phyloP scores from a whole-genome alignment of 2,329 filamentous ascomycete genomes.

The Ophiostoma novo-ulmi region DNA sequence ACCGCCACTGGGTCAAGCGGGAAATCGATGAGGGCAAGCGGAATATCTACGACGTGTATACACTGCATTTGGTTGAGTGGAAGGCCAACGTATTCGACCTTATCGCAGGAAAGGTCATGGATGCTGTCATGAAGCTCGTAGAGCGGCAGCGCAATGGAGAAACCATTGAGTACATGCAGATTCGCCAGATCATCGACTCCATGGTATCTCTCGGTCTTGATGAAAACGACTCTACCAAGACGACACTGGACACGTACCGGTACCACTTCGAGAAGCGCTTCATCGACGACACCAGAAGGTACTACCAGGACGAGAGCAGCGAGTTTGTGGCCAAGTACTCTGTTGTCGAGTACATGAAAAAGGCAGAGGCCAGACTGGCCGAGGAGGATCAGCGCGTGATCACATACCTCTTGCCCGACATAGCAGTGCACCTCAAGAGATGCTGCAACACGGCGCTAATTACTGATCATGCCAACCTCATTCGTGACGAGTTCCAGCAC shows the following conservation, averaged over 20 bases:
- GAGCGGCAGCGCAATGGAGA: slow-evolving; percentile 97
- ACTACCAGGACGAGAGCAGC: slow-evolving; percentile 88
- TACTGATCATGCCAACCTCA: slow-evolving; percentile 74
- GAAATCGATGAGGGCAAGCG: slow-evolving; percentile 99
- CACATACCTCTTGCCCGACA: slow-evolving; percentile 87
- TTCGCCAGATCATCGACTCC: slow-evolving; percentile 94
- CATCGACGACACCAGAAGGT: slow-evolving; percentile 73
- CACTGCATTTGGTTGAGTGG: slow-evolving; percentile 92
- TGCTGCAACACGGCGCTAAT: slow-evolving; percentile 87
- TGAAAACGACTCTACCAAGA: slow-evolving; percentile 86
- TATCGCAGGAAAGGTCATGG: slow-evolving; percentile 87
- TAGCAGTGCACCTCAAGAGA: slow-evolving; percentile 75
- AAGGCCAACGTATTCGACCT: slow-evolving; percentile 81
- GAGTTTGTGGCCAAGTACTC: slow-evolving; percentile 95
- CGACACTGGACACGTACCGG: slow-evolving; percentile 90
- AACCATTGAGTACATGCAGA: slow-evolving; percentile 94
- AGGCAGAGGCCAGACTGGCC: slow-evolving; percentile 80
- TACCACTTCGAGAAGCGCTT: slow-evolving; percentile 91
- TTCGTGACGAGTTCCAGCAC: slow-evolving; percentile 92
- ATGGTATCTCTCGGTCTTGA: slow-evolving; percentile 94
- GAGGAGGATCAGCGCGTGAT: slow-evolving; percentile 93
- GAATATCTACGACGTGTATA: slow-evolving; percentile 97
- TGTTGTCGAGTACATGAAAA: slow-evolving; percentile 99
- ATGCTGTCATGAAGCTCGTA: slow-evolving; percentile 85
- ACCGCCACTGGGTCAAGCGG: slow-evolving; percentile 97